Evolutionary conservation across 805 yeast genomes (phyloP), one percentile per base, ranked within the genome.

Genomic region (Lachancea dasiensis): DNA sequence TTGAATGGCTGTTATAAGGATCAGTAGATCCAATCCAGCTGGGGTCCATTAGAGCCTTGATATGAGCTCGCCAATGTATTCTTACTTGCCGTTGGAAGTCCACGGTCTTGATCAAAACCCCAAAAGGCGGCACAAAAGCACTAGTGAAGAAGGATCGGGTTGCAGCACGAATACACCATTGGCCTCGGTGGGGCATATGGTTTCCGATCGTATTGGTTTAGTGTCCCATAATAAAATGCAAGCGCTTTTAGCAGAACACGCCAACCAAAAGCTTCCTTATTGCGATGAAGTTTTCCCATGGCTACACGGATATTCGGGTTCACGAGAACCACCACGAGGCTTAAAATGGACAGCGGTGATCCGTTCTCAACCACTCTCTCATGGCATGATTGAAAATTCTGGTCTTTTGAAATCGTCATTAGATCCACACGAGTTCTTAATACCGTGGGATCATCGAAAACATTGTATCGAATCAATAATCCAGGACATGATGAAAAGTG

Each of bases 271-370:
- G 3, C 52, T 80, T 27, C 95, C 96, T 0, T 73, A 73, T 3
- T 80, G 89, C 14, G 72, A 68, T 17, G 52, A 53, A 8, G 75
- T 89, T 70, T 89, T 87, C 50, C 97, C 97, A 0, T 87, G 96
- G 96, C 66, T 86, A 18, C 95, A 89, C 56, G 92, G 95, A 1
- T 65, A 83, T 17, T 60, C 19, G 49, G 60, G 15, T 55, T 65
- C 0, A 34, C 52, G 2, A n/a, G 36, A 25, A 22, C 47, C 47
- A 4, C 52, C 53, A 28, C 51, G 52, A 17, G 54, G 58, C n/a
- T 11, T 8, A 4, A 22, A 16, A 13, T 27, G 31, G 31, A 23
- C 50, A 20, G 49, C 64, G 3, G 50, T 56, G 6, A 62, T 63
- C 30, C 56, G 68, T 11, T 50, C 56, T 11, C 49, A 41, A 26